Evolutionary conservation across 176 grass and related monocot genomes (phyloP), one percentile per base, ranked within the genome.

Genomic region (Oryza brachyantha): DNA sequence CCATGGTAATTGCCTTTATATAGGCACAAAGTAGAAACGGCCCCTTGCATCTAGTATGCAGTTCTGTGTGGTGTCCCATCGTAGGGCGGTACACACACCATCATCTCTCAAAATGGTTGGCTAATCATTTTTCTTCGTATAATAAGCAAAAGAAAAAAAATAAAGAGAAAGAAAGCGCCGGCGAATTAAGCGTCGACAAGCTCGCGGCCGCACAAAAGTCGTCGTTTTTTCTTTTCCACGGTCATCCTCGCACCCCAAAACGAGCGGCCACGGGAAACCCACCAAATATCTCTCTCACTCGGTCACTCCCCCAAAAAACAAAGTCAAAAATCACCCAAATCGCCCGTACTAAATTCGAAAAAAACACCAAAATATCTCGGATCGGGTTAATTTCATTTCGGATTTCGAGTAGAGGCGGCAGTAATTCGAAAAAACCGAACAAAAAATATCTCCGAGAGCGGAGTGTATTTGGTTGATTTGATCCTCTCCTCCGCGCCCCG

Each of bases 261-360:
- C 79, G 68, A 82, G 79, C 5, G 79, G 70, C 32, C 61, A 58
- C 25, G 43, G 40, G 41, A 72, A 35, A 36, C 14, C 22, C 29
- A 9, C 1, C 40, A 52, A 82, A 73, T 81, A 73, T 64, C 68
- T 81, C 46, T 1, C 14, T 5, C 16, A 46, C 16, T 46, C 43
- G 3, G n/a, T n/a, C n/a, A n/a, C n/a, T n/a, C 16, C 16, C 45
- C 46, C 16, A 52, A 52, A 21, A 21, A 7, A 32, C 31, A 52
- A 52, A 21, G 17, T 52, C 19, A 52, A 52, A 52, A 52, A 8
- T 21, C 46, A 6, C 48, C 48, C 19, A 52, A n/a, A n/a, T 52
- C 48, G n/a, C 48, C 7, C 4, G 8, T 50, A 21, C 46, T 8
- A 50, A 52, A 21, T 52, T n/a, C n/a, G n/a, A n/a, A n/a, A n/a